Conservation (phyloP, 2,329 filamentous ascomycete genomes). For the Seiridium cupressi region DNA sequence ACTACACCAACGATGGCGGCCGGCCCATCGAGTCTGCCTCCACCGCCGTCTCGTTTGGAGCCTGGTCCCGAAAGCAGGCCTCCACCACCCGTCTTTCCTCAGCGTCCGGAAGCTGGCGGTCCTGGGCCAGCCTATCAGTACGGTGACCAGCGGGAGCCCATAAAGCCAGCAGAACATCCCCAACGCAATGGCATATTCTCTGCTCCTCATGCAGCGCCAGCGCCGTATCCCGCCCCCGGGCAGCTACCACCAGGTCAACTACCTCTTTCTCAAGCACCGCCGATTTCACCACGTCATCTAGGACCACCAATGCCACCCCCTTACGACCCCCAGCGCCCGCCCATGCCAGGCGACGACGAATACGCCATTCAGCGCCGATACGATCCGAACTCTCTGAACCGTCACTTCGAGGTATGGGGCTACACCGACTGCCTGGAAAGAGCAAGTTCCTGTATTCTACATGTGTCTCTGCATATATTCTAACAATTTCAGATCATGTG, state of each 20-base stretch:
- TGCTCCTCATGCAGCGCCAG: conserved; percentile 32
- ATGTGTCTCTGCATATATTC: conserved; percentile 6
- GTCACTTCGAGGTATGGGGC: conserved; percentile 51
- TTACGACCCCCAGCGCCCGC: conserved; percentile 44
- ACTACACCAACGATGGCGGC: conserved; percentile 23
- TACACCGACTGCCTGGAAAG: conserved; percentile 52
- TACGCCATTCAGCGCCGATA: conserved; percentile 41
- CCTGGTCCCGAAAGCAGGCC: conserved; percentile 23
- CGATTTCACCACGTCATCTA: conserved; percentile 49
- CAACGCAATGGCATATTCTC: conserved; percentile 18
- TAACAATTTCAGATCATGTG: conserved; percentile 43
- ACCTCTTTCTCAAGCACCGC: conserved; percentile 33
- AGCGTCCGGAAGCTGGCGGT: conserved; percentile 19
- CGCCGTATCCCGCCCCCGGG: conserved; percentile 38
- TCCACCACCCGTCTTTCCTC: conserved; percentile 20
- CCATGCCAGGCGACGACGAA: conserved; percentile 43
- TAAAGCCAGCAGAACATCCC: conserved; percentile 20
- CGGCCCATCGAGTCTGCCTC: conserved; percentile 23
- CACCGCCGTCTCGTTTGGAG: conserved; percentile 23
- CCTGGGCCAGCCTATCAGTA: conserved; percentile 22
- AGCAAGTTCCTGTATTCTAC: conserved; percentile 31
- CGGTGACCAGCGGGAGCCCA: conserved; percentile 23
- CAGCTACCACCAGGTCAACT: conserved; percentile 49
- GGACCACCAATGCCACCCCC: conserved; percentile 37
- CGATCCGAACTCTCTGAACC: conserved; percentile 39